Base-by-base conservation (phyloP, 2,329 filamentous ascomycete species). In the Orbilia quercus region DNA sequence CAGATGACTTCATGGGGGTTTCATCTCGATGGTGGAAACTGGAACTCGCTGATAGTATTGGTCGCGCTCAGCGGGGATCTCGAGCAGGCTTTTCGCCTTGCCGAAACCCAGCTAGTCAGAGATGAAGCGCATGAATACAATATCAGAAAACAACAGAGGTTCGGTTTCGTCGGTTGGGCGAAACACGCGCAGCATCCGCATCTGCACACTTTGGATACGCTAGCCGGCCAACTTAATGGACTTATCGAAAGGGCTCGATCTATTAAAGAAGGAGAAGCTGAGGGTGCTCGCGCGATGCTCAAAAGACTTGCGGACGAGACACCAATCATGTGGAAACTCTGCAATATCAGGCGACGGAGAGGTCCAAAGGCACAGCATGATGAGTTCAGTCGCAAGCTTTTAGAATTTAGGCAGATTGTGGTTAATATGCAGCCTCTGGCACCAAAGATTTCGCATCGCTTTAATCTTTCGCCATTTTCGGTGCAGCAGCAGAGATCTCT, bases 1-100 rank as follows among this genome's bases (percentile, higher is more conserved):
- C 40, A 64, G 2, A 72, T 72, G 12, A 34, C 59, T 16, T 18
- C 44, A 0, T 67, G 55, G 55, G 70, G 70, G 3, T 74, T 74
- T 12, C 60, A 66, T 4, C 60, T 74, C n/a, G 70, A 74, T 12
- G 63, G 63, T 38, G 57, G 63, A 11, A 74, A 74, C 38, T 74
- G 70, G 70, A 74, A 74, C 22, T 57, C 48, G 31, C 28, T 66
- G 48, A 67, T 74, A 16, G 60, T 66, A 16, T 23, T 66, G 42
- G 5, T 66, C 9, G 51, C 62, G 22, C 45, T 31, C 1, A 67
- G 36, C 22, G 70, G 70, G 12, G 70, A 74, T 22, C 55, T 74
- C 3, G 45, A 57, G n/a, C 62, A 74, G 28, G 54, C 70, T 7
- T 74, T 66, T 18, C 23, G 23, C 14, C 34, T 66, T 1, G 47